These are phyloP conservation scores for Astragalus membranaceus DNA, from an alignment of 306 rosid species.

Conservation along the genomic window DNA sequence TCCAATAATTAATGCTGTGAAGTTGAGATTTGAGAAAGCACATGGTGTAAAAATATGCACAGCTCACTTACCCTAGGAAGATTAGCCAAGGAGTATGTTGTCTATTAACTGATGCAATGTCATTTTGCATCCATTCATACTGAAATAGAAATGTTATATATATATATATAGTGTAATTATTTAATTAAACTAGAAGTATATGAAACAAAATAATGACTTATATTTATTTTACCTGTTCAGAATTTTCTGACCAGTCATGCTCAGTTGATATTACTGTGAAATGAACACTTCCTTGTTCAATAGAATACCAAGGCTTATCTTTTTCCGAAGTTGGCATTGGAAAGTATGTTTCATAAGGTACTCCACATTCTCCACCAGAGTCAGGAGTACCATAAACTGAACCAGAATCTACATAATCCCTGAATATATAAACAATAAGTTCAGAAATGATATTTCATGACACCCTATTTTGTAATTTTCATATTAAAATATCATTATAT, in stretches of 20 bases:
- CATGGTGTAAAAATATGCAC: not conserved
- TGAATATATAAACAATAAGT: not conserved
- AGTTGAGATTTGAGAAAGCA: not conserved
- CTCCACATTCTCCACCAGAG: slow-evolving; percentile 96
- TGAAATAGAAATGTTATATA: slow-evolving; percentile 18
- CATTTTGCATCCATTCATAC: slow-evolving; percentile 76
- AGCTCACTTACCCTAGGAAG: slow-evolving; percentile 59
- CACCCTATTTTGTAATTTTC: not conserved
- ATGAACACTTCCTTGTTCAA: slow-evolving; percentile 75
- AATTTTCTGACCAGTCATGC: slow-evolving; percentile 50
- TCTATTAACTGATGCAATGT: slow-evolving; percentile 74
- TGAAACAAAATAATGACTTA: not conserved
- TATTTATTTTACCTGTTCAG: slow-evolving; percentile 58
- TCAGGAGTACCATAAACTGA: slow-evolving; percentile 57
- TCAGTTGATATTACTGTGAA: slow-evolving; percentile 81
- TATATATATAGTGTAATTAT: not conserved
- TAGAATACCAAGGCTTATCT: slow-evolving; percentile 93
- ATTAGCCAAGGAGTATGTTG: slow-evolving; percentile 78
- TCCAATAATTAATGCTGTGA: not conserved
- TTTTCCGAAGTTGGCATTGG: slow-evolving; percentile 68
- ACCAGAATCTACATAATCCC: slow-evolving; percentile 63
- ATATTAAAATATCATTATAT: not conserved
- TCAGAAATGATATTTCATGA: not conserved
- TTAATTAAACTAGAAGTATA: not conserved
- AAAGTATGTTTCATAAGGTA: slow-evolving; percentile 79